Base-by-base conservation (phyloP, 192 early-diverging fungal genomes). In the Coemansia sp. region DNA sequence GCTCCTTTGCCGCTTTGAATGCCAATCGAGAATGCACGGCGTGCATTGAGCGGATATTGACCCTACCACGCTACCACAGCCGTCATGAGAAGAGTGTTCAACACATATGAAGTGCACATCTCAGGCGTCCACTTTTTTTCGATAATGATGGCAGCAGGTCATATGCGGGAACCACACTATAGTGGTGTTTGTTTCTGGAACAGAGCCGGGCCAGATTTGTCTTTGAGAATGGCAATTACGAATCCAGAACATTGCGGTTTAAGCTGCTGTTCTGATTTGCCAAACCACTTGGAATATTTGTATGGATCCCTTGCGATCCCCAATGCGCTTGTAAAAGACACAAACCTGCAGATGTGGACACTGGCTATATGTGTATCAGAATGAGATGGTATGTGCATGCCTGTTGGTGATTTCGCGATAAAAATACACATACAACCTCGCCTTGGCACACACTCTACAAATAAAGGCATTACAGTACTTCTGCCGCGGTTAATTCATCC, bases 11-110 rank as follows among this genome's bases (percentile, higher is more conserved):
- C 27, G 50, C 22, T 18, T 50, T 18, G 58, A 50, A 50, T 14
- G 47, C 5, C 48, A 28, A 50, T 60, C 18, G 50, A 30, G 58
- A 50, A 49, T 31, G 48, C 47, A 49, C 9, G 44, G 26, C 47
- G 12, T 60, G 58, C 48, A 60, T 27, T 9, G n/a, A 25, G 24
- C 8, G 14, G 23, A 22, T 54, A 54, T 54, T 21, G 2, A 16
- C 38, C 38, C 38, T 16, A 4, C 38, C 38, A 16, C 38, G 38
- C 38, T 30, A 6, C 28, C 38, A 44, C 38, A 4, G 12, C 38
- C 38, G 2, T 14, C 38, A 44, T 16, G 38, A 16, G 5, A 4
- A 44, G 12, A 2, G 38, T 1, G 38, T 14, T 44, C 38, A 44
- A 16, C 12, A 14, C 38, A 44, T 34, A 34, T 34, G 0, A 44